A percentile compares a stretch with the other conserved stretches of the same genome.
phyloP scores from a whole-genome alignment of 768 basidiomycete species.

The Termitomyces sp. region DNA sequence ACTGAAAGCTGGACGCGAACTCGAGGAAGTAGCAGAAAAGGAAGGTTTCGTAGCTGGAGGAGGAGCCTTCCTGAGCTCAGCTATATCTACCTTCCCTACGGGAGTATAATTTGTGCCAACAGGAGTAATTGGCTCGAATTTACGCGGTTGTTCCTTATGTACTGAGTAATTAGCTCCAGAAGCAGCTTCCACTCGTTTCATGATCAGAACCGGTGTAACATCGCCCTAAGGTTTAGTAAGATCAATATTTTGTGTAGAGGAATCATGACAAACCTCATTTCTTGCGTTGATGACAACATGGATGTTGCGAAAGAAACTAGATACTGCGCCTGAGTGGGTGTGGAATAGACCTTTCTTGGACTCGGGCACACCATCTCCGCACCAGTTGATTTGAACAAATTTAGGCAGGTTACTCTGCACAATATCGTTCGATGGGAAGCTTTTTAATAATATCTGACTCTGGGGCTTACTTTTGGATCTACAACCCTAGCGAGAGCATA shows the following conservation, averaged over 20 bases:
- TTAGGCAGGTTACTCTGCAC: constrained; percentile 76
- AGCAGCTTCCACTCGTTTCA: constrained; percentile 82
- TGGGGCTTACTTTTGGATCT: constrained; percentile 70
- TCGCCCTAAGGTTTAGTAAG: constrained; percentile 45
- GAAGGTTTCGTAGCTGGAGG: constrained; percentile 34
- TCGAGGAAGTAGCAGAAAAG: constrained; percentile 38
- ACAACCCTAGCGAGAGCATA: constrained; percentile 86
- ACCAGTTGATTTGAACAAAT: constrained; percentile 96
- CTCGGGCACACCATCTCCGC: constrained; percentile 94
- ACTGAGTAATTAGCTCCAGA: constrained; percentile 89
- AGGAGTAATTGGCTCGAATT: constrained; percentile 76
- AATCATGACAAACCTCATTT: constrained; percentile 61
- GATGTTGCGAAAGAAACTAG: constrained; percentile 74
- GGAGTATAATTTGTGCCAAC: constrained; percentile 77
- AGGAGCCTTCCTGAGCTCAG: constrained; percentile 43
- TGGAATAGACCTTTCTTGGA: constrained; percentile 91
- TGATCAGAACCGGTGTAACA: constrained; percentile 75
- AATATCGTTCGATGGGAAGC: not conserved
- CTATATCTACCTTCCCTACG: constrained; percentile 70
- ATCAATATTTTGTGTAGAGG: not conserved
- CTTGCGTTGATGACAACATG: constrained; percentile 87
- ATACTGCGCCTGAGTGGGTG: constrained; percentile 78
- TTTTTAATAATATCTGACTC: not conserved
- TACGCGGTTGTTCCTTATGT: constrained; percentile 73
- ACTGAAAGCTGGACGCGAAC: constrained; percentile 46